Evolutionary conservation across 495 filamentous ascomycete genomes (phyloP).

Genomic region (Sabuloglossum arenarium): DNA sequence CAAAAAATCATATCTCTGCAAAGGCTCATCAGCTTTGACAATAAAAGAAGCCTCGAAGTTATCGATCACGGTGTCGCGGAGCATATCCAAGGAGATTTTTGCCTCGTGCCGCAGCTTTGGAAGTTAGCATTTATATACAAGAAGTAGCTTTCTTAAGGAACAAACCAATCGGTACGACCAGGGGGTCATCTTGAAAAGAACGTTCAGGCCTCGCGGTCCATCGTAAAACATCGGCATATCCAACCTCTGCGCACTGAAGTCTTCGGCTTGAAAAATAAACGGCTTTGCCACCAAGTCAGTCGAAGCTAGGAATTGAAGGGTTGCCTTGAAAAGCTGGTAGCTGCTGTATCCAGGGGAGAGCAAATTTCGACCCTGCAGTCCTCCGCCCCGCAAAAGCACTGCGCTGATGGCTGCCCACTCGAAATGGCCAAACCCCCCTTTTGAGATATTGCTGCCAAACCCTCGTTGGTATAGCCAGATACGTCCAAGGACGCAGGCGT

Average conservation of each 20-base stretch:
- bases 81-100: slow-evolving; percentile 39
- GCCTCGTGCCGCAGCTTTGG: slow-evolving; percentile 45
- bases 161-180: slow-evolving; percentile 53
- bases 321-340: slow-evolving; percentile 88
- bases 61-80: slow-evolving; percentile 53
- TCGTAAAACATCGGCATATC: slow-evolving; percentile 38
- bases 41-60: slow-evolving; percentile 75
- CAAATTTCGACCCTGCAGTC: slow-evolving; percentile 41
- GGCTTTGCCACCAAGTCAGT: slow-evolving; percentile 46
- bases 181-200: slow-evolving; percentile 76
- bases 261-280: slow-evolving; percentile 25
- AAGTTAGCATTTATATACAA: slow-evolving; percentile 6
- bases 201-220: slow-evolving; percentile 46
- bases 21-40: slow-evolving; percentile 39
- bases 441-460: slow-evolving; percentile 37
- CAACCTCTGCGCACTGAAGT: slow-evolving; percentile 17
- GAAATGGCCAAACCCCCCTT: slow-evolving; percentile 85
- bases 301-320: slow-evolving; percentile 59
- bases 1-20: slow-evolving; percentile 50
- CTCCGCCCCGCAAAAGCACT: slow-evolving; percentile 59
- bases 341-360: slow-evolving; percentile 65
- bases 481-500: slow-evolving; percentile 68
- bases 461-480: slow-evolving; percentile 83
- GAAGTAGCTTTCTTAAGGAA: neutral
- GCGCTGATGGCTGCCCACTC: slow-evolving; percentile 69